Conservation (phyloP, 352 stramenopile genomes). For the Peronospora destructor region DNA sequence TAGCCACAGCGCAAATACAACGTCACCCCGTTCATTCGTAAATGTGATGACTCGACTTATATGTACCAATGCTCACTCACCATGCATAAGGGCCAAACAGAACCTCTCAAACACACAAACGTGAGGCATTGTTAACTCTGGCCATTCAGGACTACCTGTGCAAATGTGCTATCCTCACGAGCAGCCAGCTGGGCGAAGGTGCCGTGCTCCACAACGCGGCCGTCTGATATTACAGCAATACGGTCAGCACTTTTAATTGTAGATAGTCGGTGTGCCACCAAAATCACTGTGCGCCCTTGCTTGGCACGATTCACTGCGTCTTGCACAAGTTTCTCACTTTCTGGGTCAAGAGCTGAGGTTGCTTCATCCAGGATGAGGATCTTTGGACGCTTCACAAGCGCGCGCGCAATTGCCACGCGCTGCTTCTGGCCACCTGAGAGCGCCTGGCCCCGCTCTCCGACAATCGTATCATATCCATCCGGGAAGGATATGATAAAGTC, state of each 20-base stretch:
- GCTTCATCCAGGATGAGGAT: slow-evolving; percentile 79
- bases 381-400: slow-evolving; percentile 65
- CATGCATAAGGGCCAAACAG: not conserved
- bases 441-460: slow-evolving; percentile 61
- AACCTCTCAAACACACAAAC: not conserved
- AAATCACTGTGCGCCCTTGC: slow-evolving; percentile 89
- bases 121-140: slow-evolving; percentile 30
- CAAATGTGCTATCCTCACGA: slow-evolving; percentile 62
- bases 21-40: slow-evolving; percentile 4
- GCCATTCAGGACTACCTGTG: slow-evolving; percentile 63
- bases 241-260: slow-evolving; percentile 90
- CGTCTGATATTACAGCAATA: slow-evolving; percentile 88
- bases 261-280: slow-evolving; percentile 95
- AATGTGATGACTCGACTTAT: slow-evolving; percentile 14
- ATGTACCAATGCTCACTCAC: slow-evolving; percentile 14
- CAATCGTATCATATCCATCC: slow-evolving; percentile 69
- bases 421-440: slow-evolving; percentile 78
- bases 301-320: slow-evolving; percentile 72
- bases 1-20: slow-evolving; percentile 15
- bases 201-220: slow-evolving; percentile 79
- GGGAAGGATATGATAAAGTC: slow-evolving; percentile 76
- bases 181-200: slow-evolving; percentile 59
- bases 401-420: slow-evolving; percentile 69
- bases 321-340: slow-evolving; percentile 74
- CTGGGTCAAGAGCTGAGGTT: slow-evolving; percentile 64